Percentiles rank a stretch among this genome's conserved stretches.
Evolutionary conservation across 768 basidiomycete genomes (phyloP).

Genomic region (Russula emetica): DNA sequence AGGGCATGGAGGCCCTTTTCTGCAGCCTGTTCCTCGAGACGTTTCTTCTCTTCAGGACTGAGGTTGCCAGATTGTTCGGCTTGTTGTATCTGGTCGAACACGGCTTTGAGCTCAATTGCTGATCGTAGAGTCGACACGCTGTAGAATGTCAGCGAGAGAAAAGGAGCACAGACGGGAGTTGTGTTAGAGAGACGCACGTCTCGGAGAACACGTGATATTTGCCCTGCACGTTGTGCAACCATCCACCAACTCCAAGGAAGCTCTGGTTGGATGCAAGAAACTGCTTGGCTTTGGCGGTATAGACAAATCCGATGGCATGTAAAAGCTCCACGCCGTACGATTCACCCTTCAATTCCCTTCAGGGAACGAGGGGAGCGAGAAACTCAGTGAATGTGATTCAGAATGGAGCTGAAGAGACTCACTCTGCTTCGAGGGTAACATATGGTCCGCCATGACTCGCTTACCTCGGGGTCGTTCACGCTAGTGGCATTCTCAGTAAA

Average conservation of each 20-base stretch:
- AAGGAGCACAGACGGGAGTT: background rate
- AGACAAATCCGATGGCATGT: conserved; percentile 83
- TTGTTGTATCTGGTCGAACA: conserved; percentile 89
- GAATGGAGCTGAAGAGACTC: conserved; percentile 33
- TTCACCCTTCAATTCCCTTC: conserved; percentile 75
- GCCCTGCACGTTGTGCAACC: conserved; percentile 88
- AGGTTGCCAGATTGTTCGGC: conserved; percentile 83
- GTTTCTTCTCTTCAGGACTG: conserved; percentile 70
- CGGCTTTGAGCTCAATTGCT: conserved; percentile 82
- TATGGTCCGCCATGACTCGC: conserved; percentile 69
- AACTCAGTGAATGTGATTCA: background rate
- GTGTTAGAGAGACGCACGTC: conserved; percentile 52
- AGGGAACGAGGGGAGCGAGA: background rate
- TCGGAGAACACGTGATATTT: conserved; percentile 93
- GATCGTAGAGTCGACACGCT: conserved; percentile 82
- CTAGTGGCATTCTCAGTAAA: conserved; percentile 81
- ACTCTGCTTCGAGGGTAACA: conserved; percentile 82
- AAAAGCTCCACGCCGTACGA: conserved; percentile 85
- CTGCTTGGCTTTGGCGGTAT: conserved; percentile 77
- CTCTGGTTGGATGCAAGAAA: conserved; percentile 69
- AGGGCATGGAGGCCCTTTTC: conserved; percentile 89
- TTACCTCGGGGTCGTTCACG: conserved; percentile 63
- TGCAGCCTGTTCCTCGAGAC: conserved; percentile 86
- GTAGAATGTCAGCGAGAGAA: conserved; percentile 14
- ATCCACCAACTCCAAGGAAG: conserved; percentile 80